Percentiles rank a stretch among this genome's conserved stretches.
These are phyloP conservation scores for Botrytis fabae DNA, from an alignment of 2,329 filamentous ascomycete species.

Conservation along the genomic window DNA sequence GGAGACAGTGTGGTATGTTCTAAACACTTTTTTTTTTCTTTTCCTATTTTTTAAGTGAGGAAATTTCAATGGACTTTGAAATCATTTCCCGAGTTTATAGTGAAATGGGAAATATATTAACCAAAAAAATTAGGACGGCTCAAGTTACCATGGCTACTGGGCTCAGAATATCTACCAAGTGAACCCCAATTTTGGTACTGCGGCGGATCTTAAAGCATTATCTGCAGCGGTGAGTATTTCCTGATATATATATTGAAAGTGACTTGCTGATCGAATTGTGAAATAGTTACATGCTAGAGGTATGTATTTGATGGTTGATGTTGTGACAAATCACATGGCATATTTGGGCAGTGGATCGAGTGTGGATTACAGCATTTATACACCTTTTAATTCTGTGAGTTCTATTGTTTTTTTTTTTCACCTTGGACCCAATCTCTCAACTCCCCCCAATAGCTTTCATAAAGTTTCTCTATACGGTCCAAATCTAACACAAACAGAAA, in stretches of 20 bases:
- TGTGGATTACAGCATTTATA: slow-evolving; percentile 43
- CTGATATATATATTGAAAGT: no score
- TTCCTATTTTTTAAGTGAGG: background rate
- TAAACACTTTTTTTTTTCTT: background rate
- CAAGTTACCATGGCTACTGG: slow-evolving; percentile 50
- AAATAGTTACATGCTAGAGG: slow-evolving; percentile 43
- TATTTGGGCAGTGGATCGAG: slow-evolving; percentile 40
- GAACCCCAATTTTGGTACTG: slow-evolving; percentile 51
- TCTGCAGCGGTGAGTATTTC: slow-evolving; percentile 43
- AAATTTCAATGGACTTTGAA: background rate
- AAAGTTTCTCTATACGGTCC: background rate
- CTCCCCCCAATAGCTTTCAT: background rate
- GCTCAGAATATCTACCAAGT: slow-evolving; percentile 49
- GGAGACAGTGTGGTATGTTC: slow-evolving; percentile 37
- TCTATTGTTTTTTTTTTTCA: background rate
- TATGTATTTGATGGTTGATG: slow-evolving; percentile 52
- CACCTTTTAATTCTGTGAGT: slow-evolving; percentile 43
- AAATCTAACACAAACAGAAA: slow-evolving; percentile 20
- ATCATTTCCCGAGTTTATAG: background rate
- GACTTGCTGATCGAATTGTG: background rate
- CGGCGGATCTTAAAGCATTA: slow-evolving; percentile 49
- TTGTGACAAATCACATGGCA: slow-evolving; percentile 52
- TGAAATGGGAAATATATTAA: background rate
- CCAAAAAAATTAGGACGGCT: slow-evolving; percentile 36
- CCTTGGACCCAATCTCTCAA: background rate